These are phyloP conservation scores for Mortierella antarctica DNA, from an alignment of 192 early-diverging fungal genomes.

Conservation along the genomic window DNA sequence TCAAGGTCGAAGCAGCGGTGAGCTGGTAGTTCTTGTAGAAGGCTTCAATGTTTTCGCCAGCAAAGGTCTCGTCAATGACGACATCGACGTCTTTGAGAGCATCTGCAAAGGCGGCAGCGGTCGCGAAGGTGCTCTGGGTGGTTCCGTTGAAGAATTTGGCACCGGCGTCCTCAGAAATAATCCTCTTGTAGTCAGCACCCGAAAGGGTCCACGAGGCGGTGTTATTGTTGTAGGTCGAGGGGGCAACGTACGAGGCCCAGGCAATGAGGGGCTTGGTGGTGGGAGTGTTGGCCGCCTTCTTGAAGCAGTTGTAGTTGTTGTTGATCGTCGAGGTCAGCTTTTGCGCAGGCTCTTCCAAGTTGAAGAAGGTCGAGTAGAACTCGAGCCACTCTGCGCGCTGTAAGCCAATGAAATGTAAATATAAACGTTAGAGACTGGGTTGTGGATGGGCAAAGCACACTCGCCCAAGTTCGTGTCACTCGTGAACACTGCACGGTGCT, in stretches of 20 bases:
- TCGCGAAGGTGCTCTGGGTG: constrained; percentile 46
- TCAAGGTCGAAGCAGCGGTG: constrained; percentile 55
- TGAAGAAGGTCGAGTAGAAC: constrained; percentile 75
- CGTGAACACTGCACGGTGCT: not conserved
- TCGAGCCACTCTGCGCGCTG: constrained; percentile 69
- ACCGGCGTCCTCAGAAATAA: constrained; percentile 76
- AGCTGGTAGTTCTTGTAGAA: constrained; percentile 71
- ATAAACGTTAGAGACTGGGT: not conserved
- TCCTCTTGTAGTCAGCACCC: constrained; percentile 68
- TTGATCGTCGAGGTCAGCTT: constrained; percentile 56
- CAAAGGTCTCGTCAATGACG: constrained; percentile 78
- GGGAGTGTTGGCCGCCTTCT: constrained; percentile 40
- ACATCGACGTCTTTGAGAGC: constrained; percentile 72
- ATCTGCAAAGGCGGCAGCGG: constrained; percentile 63
- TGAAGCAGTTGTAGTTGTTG: constrained; percentile 70
- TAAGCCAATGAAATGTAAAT: not conserved
- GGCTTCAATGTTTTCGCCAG: constrained; percentile 27
- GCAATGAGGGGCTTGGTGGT: constrained; percentile 65
- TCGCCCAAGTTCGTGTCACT: not conserved
- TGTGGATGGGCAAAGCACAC: not conserved
- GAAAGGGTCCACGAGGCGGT: constrained; percentile 72
- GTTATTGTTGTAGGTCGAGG: constrained; percentile 75
- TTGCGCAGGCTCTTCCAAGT: constrained; percentile 65
- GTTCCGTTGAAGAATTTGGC: constrained; percentile 65
- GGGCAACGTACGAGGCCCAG: constrained; percentile 71